These are phyloP conservation scores for Arachnomyces sp. DNA, from an alignment of 2,329 filamentous ascomycete genomes.

Conservation along the genomic window DNA sequence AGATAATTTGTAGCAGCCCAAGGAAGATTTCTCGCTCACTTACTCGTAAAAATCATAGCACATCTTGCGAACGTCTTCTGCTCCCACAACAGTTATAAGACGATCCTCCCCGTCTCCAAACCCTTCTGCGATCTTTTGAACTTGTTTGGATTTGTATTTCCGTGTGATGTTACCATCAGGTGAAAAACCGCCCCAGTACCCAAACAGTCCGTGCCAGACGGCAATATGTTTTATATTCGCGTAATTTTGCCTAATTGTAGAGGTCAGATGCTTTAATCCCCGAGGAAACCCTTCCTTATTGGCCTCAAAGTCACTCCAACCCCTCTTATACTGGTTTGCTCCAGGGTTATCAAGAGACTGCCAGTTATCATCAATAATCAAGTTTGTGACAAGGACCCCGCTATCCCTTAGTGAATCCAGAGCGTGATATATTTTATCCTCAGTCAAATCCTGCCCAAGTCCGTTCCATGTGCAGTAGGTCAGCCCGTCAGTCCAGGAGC, in stretches of 20 bases:
- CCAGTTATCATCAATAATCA: constrained; percentile 98
- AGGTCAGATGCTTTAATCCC: constrained; percentile 66
- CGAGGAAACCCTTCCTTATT: constrained; percentile 69
- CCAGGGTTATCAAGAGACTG: constrained; percentile 61
- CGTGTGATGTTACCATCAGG: constrained; percentile 65
- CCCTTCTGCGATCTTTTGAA: constrained; percentile 48
- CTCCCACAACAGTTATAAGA: constrained; percentile 66
- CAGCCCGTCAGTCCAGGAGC: constrained; percentile 88
- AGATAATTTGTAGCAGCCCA: too few species aligned
- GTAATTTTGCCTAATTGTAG: constrained; percentile 62
- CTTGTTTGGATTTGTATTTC: constrained; percentile 67
- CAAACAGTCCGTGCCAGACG: constrained; percentile 84
- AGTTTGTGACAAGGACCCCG: constrained; percentile 68
- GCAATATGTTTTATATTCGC: constrained; percentile 73
- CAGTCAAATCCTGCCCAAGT: constrained; percentile 73
- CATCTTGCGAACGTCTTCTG: constrained; percentile 65
- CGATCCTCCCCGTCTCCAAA: constrained; percentile 53
- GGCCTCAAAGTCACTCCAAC: constrained; percentile 80
- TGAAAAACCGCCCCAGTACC: constrained; percentile 88
- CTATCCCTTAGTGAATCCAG: constrained; percentile 63
- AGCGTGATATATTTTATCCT: constrained; percentile 69
- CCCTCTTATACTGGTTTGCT: constrained; percentile 44
- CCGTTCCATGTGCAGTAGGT: constrained; percentile 98
- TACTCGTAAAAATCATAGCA: constrained; percentile 96
- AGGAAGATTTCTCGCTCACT: too few species aligned